These are phyloP conservation scores for Cyclotella baltica DNA, from an alignment of 108 stramenopile genomes.

Conservation along the genomic window DNA sequence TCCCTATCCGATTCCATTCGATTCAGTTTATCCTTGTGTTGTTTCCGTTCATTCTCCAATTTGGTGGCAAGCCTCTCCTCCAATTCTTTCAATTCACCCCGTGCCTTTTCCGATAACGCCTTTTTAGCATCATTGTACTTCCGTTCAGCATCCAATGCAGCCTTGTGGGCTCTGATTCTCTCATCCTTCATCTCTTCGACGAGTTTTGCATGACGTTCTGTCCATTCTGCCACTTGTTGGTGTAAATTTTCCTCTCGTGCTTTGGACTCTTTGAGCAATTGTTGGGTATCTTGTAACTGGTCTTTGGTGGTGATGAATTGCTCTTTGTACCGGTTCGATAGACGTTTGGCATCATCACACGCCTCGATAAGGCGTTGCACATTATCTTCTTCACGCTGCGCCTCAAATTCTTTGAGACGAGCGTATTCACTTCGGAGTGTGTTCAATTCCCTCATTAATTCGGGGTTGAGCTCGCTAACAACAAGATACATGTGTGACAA, in stretches of 20 bases:
- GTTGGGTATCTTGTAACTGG: conserved; percentile 64
- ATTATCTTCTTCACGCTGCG: conserved; percentile 73
- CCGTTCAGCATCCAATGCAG: conserved; percentile 46
- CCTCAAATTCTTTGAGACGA: conserved; percentile 78
- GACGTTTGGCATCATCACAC: conserved; percentile 66
- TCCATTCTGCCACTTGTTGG: conserved; percentile 28
- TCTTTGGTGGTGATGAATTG: conserved; percentile 71
- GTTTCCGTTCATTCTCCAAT: conserved; percentile 36
- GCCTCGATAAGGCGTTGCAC: conserved; percentile 75
- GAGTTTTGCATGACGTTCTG: conserved; percentile 21
- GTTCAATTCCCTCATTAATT: conserved; percentile 72
- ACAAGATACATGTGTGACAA: background rate
- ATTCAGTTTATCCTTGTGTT: conserved; percentile 53
- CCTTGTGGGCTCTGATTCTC: conserved; percentile 39
- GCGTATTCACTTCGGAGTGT: conserved; percentile 80
- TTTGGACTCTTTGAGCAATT: conserved; percentile 33
- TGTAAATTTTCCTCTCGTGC: conserved; percentile 38
- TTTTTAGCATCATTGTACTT: conserved; percentile 46
- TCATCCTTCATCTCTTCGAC: conserved; percentile 55
- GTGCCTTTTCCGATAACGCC: conserved; percentile 41
- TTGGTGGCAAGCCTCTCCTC: conserved; percentile 38
- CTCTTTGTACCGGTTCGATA: conserved; percentile 72
- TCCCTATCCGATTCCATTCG: conserved; percentile 33
- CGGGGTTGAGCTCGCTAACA: conserved; percentile 82
- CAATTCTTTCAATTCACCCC: conserved; percentile 35